Evolutionary conservation across 805 yeast genomes (phyloP), one percentile per base, ranked within the genome.

Genomic region (Candida morakotiae): DNA sequence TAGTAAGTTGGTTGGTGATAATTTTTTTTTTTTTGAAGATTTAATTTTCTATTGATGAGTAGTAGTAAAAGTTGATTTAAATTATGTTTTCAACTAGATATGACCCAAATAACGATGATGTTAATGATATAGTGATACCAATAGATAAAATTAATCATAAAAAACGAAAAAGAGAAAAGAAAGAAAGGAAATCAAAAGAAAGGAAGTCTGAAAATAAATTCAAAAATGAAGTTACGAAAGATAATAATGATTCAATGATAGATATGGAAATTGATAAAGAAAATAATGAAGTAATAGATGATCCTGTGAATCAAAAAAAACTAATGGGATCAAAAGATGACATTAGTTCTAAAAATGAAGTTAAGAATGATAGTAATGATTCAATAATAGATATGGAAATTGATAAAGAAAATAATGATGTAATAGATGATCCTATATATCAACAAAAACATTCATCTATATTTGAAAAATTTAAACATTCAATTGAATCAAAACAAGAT

Each of bases 61-160:
- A n/a, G n/a, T n/a, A n/a, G n/a, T n/a, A n/a, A n/a, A n/a, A n/a
- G 25, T 17, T 13, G 26, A 3, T 3, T 9, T 16, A 13, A 24
- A 5, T 3, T 7, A 78, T 81, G 87, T 81, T 81, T 62, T 84
- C 83, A 7, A 71, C 74, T 11, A 65, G 87, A 53, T 81, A 74
- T 48, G 84, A 77, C 45, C 86, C 86, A 14, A 53, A 21, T 14
- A 16, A 30, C 9, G 11, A 9, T n/a, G 14, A 8, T 10, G 13
- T 22, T 24, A 25, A 27, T 9, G 31, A 13, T 22, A 9, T 9
- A 7, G 27, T 9, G 7, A 18, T 26, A 19, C 9, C 21, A n/a
- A 14, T 23, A 10, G 7, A 19, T 3, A 16, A 11, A n/a, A 10
- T 31, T 24, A 15, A 14, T 7, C n/a, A 11, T 31, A 20, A 25